Evolutionary conservation across 495 filamentous ascomycete species (phyloP).

Genomic region (Neurospora terricola): DNA sequence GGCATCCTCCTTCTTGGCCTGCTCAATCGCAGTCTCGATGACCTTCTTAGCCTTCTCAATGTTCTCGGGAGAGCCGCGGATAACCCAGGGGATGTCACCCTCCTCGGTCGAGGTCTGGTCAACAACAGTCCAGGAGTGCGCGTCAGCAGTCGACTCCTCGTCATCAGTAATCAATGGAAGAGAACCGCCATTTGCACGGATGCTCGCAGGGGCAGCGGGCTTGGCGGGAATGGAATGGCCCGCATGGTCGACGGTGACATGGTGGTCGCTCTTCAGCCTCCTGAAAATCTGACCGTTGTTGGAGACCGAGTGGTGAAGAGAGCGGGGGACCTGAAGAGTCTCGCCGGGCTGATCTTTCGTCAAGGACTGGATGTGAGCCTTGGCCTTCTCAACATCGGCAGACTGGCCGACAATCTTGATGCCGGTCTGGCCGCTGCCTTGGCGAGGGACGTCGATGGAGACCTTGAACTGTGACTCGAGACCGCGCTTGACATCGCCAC

Average conservation of each 20-base stretch:
- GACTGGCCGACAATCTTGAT: constrained; percentile 78
- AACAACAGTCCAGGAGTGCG: constrained; percentile 71
- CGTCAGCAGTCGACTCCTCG: constrained; percentile 45
- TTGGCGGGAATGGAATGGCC: constrained; percentile 64
- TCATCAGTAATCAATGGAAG: constrained; percentile 89
- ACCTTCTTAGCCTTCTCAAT: constrained; percentile 66
- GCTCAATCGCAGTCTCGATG: constrained; percentile 58
- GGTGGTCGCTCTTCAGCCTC: constrained; percentile 66
- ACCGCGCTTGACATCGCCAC: constrained; percentile 70
- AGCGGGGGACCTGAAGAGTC: constrained; percentile 68
- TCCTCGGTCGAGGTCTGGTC: constrained; percentile 47
- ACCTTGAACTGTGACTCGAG: constrained; percentile 89
- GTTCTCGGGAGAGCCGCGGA: constrained; percentile 66
- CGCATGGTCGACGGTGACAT: constrained; percentile 82
- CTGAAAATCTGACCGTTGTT: constrained; percentile 93
- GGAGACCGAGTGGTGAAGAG: constrained; percentile 70
- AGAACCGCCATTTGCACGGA: constrained; percentile 42
- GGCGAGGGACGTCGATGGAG: constrained; percentile 78
- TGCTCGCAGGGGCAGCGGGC: constrained; percentile 36
- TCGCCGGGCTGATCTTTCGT: constrained; percentile 83
- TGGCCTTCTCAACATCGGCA: constrained; percentile 70
- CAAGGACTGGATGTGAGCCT: constrained; percentile 67
- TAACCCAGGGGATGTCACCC: constrained; percentile 83
- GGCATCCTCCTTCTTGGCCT: constrained; percentile 58
- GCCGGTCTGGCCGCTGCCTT: constrained; percentile 55